These are phyloP conservation scores for Diatrype stigma DNA, from an alignment of 2,329 filamentous ascomycete genomes.

Conservation along the genomic window DNA sequence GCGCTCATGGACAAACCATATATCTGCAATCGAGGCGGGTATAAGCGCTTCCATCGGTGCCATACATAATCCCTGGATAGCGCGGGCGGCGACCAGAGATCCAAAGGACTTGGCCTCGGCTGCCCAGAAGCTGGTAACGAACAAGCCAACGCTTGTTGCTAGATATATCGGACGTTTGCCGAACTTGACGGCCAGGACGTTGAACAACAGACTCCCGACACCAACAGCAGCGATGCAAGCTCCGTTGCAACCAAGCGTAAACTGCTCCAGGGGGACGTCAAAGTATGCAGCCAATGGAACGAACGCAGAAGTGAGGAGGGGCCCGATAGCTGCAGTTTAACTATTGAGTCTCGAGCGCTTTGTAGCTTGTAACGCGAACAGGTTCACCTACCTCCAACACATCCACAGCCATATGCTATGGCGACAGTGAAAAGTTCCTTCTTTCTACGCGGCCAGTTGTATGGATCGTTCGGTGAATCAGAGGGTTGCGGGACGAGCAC, in stretches of 20 bases:
- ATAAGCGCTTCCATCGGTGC: too few species aligned
- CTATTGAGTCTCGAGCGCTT: background rate
- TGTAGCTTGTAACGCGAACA: background rate
- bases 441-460: slow-evolving; percentile 11
- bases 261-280: slow-evolving; percentile 25
- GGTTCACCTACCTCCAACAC: slow-evolving; percentile 32
- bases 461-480: background rate
- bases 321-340: slow-evolving; percentile 28
- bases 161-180: too few species aligned
- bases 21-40: too few species aligned
- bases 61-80: too few species aligned
- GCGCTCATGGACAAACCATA: too few species aligned
- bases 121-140: too few species aligned
- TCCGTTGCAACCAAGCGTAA: slow-evolving; percentile 32
- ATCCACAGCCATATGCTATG: slow-evolving; percentile 34
- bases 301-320: slow-evolving; percentile 32
- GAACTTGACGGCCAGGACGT: too few species aligned
- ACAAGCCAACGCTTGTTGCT: too few species aligned
- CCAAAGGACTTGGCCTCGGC: too few species aligned
- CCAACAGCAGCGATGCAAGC: slow-evolving; percentile 31
- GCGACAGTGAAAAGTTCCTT: slow-evolving; percentile 30
- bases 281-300: slow-evolving; percentile 30
- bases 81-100: too few species aligned
- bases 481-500: too few species aligned
- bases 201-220: slow-evolving; percentile 18